These are phyloP conservation scores for Penstemon newberryi DNA, from an alignment of 257 asterid species.

Conservation along the genomic window DNA sequence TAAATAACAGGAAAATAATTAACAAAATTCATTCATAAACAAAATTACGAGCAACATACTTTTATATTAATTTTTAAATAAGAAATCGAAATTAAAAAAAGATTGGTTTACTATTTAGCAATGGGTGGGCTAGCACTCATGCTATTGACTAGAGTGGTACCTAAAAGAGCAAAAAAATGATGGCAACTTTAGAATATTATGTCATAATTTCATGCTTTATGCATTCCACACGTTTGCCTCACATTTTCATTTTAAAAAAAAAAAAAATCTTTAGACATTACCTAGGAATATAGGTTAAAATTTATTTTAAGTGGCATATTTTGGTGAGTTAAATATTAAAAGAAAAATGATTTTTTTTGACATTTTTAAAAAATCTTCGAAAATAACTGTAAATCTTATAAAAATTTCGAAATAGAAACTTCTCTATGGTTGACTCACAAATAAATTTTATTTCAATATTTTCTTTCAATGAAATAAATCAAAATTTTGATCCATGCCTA, in stretches of 20 bases:
- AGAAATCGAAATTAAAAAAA: slow-evolving; percentile 5
- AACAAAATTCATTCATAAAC: neutral
- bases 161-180: slow-evolving; percentile 15
- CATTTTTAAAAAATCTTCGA: no score
- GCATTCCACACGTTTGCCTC: slow-evolving; percentile 13
- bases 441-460: no score
- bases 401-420: no score
- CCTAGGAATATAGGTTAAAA: neutral
- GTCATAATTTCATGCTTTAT: neutral
- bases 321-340: neutral
- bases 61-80: neutral
- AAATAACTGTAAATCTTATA: no score
- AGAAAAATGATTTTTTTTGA: no score
- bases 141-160: neutral
- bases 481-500: no score
- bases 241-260: neutral
- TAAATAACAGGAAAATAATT: neutral
- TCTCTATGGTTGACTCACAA: no score
- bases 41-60: slow-evolving; percentile 10
- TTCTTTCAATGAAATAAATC: no score
- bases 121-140: neutral
- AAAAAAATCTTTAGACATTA: neutral
- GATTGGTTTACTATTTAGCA: neutral
- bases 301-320: neutral
- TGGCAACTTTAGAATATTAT: slow-evolving; percentile 25